These are phyloP conservation scores for Xylaria sp. DNA, from an alignment of 2,329 filamentous ascomycete genomes.

Conservation along the genomic window DNA sequence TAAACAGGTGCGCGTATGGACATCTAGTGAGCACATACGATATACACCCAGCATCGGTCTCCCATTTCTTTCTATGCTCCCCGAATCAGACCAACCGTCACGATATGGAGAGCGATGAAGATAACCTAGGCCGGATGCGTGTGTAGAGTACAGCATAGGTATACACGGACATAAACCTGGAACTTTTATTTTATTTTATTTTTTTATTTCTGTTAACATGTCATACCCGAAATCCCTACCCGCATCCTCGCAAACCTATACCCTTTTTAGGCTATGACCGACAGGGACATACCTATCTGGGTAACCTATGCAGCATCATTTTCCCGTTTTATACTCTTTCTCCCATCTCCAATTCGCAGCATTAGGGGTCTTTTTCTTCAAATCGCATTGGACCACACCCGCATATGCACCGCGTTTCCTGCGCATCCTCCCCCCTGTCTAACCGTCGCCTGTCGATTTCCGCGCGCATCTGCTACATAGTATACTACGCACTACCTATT, in stretches of 20 bases:
- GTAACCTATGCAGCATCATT: conserved; percentile 22
- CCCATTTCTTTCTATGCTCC: conserved; percentile 6
- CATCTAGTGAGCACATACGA: not conserved
- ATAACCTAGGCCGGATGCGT: not conserved
- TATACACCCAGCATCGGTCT: not conserved
- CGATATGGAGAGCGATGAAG: not conserved
- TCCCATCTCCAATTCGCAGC: conserved; percentile 3
- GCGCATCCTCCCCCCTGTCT: conserved; percentile 26
- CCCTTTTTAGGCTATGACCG: conserved; percentile 16
- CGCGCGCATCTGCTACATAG: conserved; percentile 33
- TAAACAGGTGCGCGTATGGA: not conserved
- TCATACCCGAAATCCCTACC: conserved; percentile 18
- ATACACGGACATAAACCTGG: not conserved
- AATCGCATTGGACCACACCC: conserved; percentile 32
- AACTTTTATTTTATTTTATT: not conserved
- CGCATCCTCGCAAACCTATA: conserved; percentile 13
- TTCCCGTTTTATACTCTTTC: conserved; percentile 15
- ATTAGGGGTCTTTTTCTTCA: conserved; percentile 15
- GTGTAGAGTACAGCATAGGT: not conserved
- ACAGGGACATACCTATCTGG: conserved; percentile 29
- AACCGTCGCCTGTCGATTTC: conserved; percentile 31
- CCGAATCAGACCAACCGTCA: not conserved
- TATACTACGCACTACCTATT: conserved; percentile 6
- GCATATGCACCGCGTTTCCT: conserved; percentile 36
- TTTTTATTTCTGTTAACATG: conserved; percentile 3